Evolutionary conservation across 1,284 basidiomycete genomes (phyloP).

Genomic region (Heimioporus retisporus): DNA sequence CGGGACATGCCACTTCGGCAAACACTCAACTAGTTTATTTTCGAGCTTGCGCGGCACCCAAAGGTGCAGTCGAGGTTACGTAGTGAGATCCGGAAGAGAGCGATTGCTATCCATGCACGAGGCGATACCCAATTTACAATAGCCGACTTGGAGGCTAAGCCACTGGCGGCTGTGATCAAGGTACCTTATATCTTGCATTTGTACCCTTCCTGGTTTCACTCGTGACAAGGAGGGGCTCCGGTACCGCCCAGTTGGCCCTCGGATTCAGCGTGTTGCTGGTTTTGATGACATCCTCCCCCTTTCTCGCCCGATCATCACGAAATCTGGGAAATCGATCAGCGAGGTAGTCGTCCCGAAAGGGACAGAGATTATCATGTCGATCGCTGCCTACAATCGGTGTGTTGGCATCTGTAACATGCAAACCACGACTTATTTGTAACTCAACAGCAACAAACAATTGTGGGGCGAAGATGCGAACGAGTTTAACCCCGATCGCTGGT

Average conservation of each 20-base stretch:
- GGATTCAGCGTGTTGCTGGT: conserved; percentile 41
- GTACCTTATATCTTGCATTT: conserved; percentile 34
- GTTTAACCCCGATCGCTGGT: conserved; percentile 64
- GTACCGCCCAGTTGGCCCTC: conserved; percentile 39
- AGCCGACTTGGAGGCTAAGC: conserved; percentile 53
- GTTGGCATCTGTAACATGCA: neutral
- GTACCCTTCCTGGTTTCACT: too few relatives aligned
- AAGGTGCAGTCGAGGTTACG: conserved; percentile 52
- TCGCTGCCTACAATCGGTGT: conserved; percentile 51
- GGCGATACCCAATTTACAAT: conserved; percentile 53
- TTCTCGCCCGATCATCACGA: conserved; percentile 49
- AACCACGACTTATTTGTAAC: neutral
- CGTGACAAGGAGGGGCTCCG: conserved; percentile 49
- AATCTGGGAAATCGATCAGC: conserved; percentile 41
- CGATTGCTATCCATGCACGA: conserved; percentile 48
- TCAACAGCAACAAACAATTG: conserved; percentile 50
- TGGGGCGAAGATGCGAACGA: conserved; percentile 61
- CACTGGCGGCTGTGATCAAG: conserved; percentile 61
- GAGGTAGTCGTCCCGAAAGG: conserved; percentile 45
- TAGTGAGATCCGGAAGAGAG: conserved; percentile 49
- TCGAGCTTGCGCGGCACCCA: conserved; percentile 53
- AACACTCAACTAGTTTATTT: conserved; percentile 52
- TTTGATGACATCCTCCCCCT: conserved; percentile 52
- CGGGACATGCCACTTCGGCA: conserved; percentile 66
- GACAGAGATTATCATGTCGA: conserved; percentile 44